phyloP scores from a whole-genome alignment of 2,329 filamentous ascomycete species.

The Penicillium glabrum region DNA sequence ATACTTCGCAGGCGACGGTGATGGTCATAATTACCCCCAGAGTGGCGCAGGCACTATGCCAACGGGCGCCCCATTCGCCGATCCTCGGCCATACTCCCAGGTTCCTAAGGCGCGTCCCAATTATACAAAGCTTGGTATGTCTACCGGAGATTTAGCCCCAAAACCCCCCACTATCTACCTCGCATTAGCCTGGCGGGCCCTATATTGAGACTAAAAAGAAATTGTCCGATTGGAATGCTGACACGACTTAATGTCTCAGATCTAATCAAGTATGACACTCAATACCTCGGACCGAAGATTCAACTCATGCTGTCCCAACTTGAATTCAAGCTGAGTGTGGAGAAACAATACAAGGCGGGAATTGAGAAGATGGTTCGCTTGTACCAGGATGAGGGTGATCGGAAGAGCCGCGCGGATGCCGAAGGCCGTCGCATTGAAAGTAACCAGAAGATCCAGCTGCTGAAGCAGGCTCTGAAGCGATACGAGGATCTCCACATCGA shows the following conservation, averaged over 20 bases:
- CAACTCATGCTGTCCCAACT: slow-evolving; percentile 99
- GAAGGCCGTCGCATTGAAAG: slow-evolving; percentile 88
- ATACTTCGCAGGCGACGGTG: slow-evolving; percentile 56
- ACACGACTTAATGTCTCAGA: slow-evolving; percentile 56
- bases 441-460: slow-evolving; percentile 93
- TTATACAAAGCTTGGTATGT: slow-evolving; percentile 91
- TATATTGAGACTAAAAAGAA: not conserved
- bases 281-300: slow-evolving; percentile 91
- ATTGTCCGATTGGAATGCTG: slow-evolving; percentile 19
- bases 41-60: slow-evolving; percentile 75
- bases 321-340: slow-evolving; percentile 97
- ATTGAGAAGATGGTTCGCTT: slow-evolving; percentile 99
- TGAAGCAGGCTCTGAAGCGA: slow-evolving; percentile 93
- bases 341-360: slow-evolving; percentile 97
- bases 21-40: slow-evolving; percentile 52
- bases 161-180: not conserved
- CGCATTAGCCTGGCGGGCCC: not conserved
- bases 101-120: slow-evolving; percentile 78
- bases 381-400: slow-evolving; percentile 95
- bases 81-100: slow-evolving; percentile 65
- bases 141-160: not conserved
- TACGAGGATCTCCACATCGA: slow-evolving; percentile 98
- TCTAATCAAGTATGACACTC: slow-evolving; percentile 97
- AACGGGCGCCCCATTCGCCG: slow-evolving; percentile 74
- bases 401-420: slow-evolving; percentile 91